Evolutionary conservation across 371 early-diverging fungal species (phyloP), one percentile per base, ranked within the genome.

Genomic region (Actinomortierella ambigua): DNA sequence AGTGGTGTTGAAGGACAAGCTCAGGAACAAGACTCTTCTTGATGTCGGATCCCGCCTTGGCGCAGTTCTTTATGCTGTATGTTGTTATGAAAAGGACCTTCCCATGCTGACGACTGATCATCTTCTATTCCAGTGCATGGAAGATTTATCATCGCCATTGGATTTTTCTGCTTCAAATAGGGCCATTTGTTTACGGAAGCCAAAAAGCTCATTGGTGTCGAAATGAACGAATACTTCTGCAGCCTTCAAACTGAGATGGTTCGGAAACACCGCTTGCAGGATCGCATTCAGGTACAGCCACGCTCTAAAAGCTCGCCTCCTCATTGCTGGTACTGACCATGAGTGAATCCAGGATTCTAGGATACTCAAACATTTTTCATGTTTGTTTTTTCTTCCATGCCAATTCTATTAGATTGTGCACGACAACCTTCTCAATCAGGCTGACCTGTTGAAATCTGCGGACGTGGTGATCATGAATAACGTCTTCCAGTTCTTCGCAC

Each of bases 31-130:
- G 58, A 79, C 80, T 22, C 69, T 88, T 53, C 78, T 88, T 7
- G 87, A 88, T 69, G 78, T 88, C 42, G 88, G 88, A 24, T 86
- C 85, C n/a, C 76, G 88, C 52, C 65, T 85, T 27, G 88, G 88
- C 14, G 88, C 87, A 40, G 87, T 86, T 8, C 73, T 88, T 8
- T 88, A 88, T 59, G 65, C 82, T 40, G 88, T 85, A 79, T 69
- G 79, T 65, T 29, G 8, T 6, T 11, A 26, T 27, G 2, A 48
- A n/a, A n/a, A n/a, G n/a, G n/a, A n/a, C n/a, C n/a, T n/a, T n/a
- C n/a, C n/a, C n/a, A n/a, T n/a, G n/a, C n/a, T n/a, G n/a, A n/a
- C n/a, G n/a, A n/a, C n/a, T n/a, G n/a, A n/a, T n/a, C n/a, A n/a
- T n/a, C n/a, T n/a, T n/a, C n/a, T n/a, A n/a, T n/a, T n/a, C n/a